Percentiles rank a stretch among this genome's conserved stretches.
Conservation (phyloP, 2,329 filamentous ascomycete genomes). For the Pseudocercospora pini-densiflorae region DNA sequence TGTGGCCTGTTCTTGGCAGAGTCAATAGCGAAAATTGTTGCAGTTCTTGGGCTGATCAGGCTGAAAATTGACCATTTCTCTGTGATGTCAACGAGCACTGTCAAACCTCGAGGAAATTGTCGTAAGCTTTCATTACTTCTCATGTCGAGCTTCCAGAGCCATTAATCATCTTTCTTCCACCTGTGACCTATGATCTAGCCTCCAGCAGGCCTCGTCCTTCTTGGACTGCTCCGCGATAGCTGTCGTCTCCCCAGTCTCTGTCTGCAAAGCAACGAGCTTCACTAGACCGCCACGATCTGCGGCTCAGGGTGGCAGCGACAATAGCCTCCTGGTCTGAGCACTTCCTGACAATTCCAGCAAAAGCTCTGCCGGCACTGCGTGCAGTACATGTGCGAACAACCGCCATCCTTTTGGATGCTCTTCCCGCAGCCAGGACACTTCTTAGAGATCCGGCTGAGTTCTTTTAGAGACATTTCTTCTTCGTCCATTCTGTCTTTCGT, state of each 20-base stretch:
- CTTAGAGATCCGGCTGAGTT: constrained; percentile 31
- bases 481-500: constrained; percentile 35
- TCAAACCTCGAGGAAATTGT: no score
- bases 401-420: constrained; percentile 40
- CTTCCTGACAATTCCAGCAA: constrained; percentile 37
- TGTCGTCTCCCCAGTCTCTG: not conserved
- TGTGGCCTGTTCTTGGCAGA: no score
- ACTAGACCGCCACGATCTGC: not conserved
- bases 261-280: not conserved
- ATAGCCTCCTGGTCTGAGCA: constrained; percentile 6
- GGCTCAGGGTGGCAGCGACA: constrained; percentile 22
- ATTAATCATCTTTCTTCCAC: no score
- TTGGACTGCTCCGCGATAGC: not conserved
- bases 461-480: constrained; percentile 33
- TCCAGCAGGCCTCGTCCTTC: no score
- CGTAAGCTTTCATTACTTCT: no score
- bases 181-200: no score
- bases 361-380: constrained; percentile 34
- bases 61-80: no score
- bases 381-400: constrained; percentile 39
- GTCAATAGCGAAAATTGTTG: no score
- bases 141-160: no score
- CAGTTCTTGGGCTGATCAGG: no score
- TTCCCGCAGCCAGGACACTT: constrained; percentile 37
- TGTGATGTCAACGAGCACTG: no score